Conservation (phyloP, 495 filamentous ascomycete genomes). For the Aspergillus biplanus region DNA sequence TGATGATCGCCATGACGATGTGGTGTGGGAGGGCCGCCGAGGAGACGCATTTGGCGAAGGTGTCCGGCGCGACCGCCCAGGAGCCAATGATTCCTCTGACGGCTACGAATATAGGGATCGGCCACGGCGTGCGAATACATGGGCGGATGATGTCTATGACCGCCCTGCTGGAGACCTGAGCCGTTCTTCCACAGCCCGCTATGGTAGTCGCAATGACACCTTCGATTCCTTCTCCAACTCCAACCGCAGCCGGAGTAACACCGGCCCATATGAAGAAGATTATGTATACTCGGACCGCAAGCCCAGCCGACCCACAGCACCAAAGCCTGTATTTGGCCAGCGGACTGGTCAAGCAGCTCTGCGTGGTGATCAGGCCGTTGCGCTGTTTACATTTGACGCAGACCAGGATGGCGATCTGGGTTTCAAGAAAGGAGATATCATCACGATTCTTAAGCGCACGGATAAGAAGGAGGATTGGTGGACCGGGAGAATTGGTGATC, state of each 20-base stretch:
- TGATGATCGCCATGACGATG: conserved; percentile 82
- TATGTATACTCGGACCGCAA: conserved; percentile 63
- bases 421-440: conserved; percentile 97
- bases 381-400: conserved; percentile 89
- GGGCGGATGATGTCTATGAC: conserved; percentile 90
- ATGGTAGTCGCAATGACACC: conserved; percentile 38
- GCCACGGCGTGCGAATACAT: conserved; percentile 75
- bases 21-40: conserved; percentile 86
- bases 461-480: conserved; percentile 92
- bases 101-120: conserved; percentile 66
- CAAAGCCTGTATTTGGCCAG: conserved; percentile 80
- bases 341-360: conserved; percentile 59
- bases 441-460: conserved; percentile 97
- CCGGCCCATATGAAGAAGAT: conserved; percentile 53
- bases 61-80: conserved; percentile 60
- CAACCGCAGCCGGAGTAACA: conserved; percentile 50
- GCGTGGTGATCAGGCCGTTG: conserved; percentile 83
- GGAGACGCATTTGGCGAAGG: conserved; percentile 81
- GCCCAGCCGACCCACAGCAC: conserved; percentile 72
- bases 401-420: conserved; percentile 91
- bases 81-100: conserved; percentile 41
- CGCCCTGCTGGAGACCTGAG: conserved; percentile 54
- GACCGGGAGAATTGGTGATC: conserved; percentile 66
- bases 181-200: conserved; percentile 54
- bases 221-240: conserved; percentile 50